phyloP scores from a whole-genome alignment of 2,329 filamentous ascomycete species.

The Arthrobotrys entomopaga region DNA sequence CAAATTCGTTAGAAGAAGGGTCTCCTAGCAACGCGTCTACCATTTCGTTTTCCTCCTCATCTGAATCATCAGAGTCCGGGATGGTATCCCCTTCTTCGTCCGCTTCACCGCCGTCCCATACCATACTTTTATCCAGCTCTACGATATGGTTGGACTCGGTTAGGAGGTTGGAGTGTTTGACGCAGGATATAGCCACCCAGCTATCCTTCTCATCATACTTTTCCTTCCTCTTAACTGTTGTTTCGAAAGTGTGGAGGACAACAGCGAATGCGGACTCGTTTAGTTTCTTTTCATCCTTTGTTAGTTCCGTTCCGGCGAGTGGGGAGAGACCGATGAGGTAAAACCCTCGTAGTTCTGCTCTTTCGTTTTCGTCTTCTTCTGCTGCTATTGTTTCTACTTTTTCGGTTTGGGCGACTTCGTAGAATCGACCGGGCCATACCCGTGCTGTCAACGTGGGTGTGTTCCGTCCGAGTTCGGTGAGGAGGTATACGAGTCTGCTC shows the following conservation, averaged over 20 bases:
- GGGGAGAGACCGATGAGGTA: slow-evolving; percentile 70
- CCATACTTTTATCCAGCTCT: slow-evolving; percentile 52
- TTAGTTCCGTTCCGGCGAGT: not conserved
- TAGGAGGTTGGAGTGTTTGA: slow-evolving; percentile 44
- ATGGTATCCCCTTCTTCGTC: slow-evolving; percentile 48
- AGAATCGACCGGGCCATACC: slow-evolving; percentile 73
- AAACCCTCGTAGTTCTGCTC: slow-evolving; percentile 69
- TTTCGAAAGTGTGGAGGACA: slow-evolving; percentile 66
- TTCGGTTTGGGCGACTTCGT: slow-evolving; percentile 58
- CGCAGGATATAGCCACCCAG: slow-evolving; percentile 64
- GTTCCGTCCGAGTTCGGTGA: slow-evolving; percentile 68
- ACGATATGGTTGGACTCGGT: slow-evolving; percentile 23
- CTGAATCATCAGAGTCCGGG: slow-evolving; percentile 48
- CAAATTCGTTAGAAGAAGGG: not conserved
- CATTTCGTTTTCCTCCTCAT: slow-evolving; percentile 55
- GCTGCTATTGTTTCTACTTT: slow-evolving; percentile 7
- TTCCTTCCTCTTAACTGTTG: slow-evolving; percentile 62
- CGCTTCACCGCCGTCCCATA: slow-evolving; percentile 54
- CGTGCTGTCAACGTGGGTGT: slow-evolving; percentile 67
- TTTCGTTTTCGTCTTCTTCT: slow-evolving; percentile 56
- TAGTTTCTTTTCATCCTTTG: slow-evolving; percentile 62
- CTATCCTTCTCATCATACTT: slow-evolving; percentile 66
- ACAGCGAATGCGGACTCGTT: slow-evolving; percentile 64
- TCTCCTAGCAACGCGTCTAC: slow-evolving; percentile 10
- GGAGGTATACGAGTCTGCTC: slow-evolving; percentile 68